These are phyloP conservation scores for barley (Hordeum vulgare) DNA, from an alignment of 176 grass and related monocot genomes.

Conservation along the genomic window DNA sequence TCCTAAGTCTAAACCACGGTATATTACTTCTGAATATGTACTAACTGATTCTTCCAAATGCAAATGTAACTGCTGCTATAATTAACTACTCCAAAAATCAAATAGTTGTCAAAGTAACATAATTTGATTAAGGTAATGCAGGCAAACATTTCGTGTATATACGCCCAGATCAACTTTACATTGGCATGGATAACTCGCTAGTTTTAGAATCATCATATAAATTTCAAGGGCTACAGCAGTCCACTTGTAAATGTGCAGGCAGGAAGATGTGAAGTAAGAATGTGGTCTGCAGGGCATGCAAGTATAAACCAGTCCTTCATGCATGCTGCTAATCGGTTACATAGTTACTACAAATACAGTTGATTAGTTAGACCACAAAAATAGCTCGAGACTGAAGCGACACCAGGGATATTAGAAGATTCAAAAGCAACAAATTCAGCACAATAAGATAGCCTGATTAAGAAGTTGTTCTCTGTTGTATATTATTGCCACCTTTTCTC, in stretches of 20 bases:
- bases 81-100: conserved; percentile 12
- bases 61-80: not conserved
- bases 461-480: not conserved
- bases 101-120: conserved; percentile 7
- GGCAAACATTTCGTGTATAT: not conserved
- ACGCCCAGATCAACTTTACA: not conserved
- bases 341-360: not conserved
- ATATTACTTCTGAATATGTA: conserved; percentile 22
- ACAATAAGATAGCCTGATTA: not conserved
- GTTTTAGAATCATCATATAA: not conserved
- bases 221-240: not conserved
- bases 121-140: not conserved
- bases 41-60: not conserved
- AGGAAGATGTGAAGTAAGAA: not conserved
- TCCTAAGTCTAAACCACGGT: not conserved
- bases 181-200: not conserved
- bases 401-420: not conserved
- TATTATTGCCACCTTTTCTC: not conserved
- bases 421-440: not conserved
- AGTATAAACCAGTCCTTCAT: not conserved
- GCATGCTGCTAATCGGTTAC: not conserved
- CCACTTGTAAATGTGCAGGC: not conserved
- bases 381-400: not conserved
- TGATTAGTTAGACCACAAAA: not conserved
- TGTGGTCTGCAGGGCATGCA: not conserved